A percentile compares a stretch with the other conserved stretches of the same genome.
Conservation (phyloP, 257 asterid genomes). For the Schizonepeta tenuifolia region DNA sequence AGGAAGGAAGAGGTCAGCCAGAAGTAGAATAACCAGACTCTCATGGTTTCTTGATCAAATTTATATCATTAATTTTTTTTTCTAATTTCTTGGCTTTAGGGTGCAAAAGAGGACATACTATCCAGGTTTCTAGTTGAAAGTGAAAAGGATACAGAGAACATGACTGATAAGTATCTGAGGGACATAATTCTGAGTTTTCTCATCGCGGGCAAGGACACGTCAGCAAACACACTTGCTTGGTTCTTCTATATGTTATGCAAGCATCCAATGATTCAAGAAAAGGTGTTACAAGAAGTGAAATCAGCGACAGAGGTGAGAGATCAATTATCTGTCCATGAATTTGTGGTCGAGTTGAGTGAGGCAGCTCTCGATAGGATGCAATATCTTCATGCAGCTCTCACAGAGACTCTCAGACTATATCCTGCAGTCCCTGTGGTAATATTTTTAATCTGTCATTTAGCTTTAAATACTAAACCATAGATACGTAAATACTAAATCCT, state of each 20-base stretch:
- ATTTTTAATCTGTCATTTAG: not conserved
- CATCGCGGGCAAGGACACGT: conserved; percentile 66
- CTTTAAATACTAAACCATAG: not conserved
- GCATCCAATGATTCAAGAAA: conserved; percentile 55
- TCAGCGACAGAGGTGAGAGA: conserved; percentile 31
- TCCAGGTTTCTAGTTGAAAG: conserved; percentile 56
- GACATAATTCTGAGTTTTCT: conserved; percentile 57
- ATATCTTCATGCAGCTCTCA: conserved; percentile 60
- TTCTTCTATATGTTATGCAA: conserved; percentile 63
- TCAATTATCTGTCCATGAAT: conserved; percentile 35
- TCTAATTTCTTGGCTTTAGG: conserved; percentile 18
- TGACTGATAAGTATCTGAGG: conserved; percentile 52
- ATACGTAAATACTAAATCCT: no score
- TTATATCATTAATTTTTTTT: not conserved
- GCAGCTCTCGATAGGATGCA: conserved; percentile 55
- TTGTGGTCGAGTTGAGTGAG: conserved; percentile 43
- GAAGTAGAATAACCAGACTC: conserved; percentile 3
- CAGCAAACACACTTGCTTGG: conserved; percentile 62
- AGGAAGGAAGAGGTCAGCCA: conserved; percentile 37
- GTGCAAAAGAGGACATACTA: conserved; percentile 52
- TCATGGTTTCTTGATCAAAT: not conserved
- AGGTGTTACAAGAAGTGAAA: conserved; percentile 48
- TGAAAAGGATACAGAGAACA: conserved; percentile 38
- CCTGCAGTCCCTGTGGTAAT: conserved; percentile 61
- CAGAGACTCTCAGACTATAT: conserved; percentile 64